Evolutionary conservation across 225 moss, liverwort and hornwort genomes (phyloP), one percentile per base, ranked within the genome.

Genomic region (Bryum argenteum): DNA sequence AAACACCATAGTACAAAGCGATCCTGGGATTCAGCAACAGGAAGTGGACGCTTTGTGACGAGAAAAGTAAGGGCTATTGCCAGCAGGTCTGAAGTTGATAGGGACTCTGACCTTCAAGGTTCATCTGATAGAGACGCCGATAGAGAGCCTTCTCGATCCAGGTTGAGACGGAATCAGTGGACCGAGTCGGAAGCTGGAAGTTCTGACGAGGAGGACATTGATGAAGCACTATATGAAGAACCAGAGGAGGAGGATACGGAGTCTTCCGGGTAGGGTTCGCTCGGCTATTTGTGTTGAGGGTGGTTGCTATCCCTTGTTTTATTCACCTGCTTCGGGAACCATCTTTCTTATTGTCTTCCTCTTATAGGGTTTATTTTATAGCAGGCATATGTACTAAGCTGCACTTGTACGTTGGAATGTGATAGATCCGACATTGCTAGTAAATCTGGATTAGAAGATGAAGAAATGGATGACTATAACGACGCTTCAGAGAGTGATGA

Each of bases 211-310:
- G 94, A 94, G 67, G 97, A 83, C 56, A 76, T 84, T 47, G 87
- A 89, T 72, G 89, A 98, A 63, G 80, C 81, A 20, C 50, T 82
- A 19, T 88, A 89, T 65, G 81, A 86, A 68, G 94, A 91, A 76
- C 92, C 89, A 71, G 97, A 92, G 76, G 97, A 94, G 86, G 96
- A 96, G 56, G 91, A 94, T 51, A 90, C 90, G 28, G 97, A 98
- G 74, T 83, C 97, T 53, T 88, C 87, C 19, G 87, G 87, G 87
- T 88, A 77, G 8, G 58, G n/a, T 56, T 45, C 53, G 70, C 37
- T 63, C 55, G 57, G 21, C 69, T 69, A 51, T 65, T 64, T 66
- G 44, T 61, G 48, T 50, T 57, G n/a, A 73, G 28, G 28, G 28
- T 28, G 28, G 28, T 28, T 28, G 28, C 5, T 28, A 28, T 28